phyloP scores from a whole-genome alignment of 805 yeast species.

The Komagataella mondaviorum region DNA sequence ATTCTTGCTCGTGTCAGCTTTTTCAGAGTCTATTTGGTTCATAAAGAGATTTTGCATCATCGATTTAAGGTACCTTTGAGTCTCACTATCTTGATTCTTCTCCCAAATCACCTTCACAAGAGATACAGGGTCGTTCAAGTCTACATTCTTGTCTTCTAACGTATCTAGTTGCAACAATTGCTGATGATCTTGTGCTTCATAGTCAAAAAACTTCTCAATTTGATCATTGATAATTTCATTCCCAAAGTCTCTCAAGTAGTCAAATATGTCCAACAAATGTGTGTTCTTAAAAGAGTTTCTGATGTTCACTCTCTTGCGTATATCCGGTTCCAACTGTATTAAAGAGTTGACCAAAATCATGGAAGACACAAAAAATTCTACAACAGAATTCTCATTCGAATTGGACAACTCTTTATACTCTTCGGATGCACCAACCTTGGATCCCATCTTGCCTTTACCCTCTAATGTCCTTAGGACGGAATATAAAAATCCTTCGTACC shows the following conservation, averaged over 20 bases:
- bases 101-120: conserved; percentile 46
- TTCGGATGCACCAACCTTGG: conserved; percentile 84
- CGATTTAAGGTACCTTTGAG: conserved; percentile 44
- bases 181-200: conserved; percentile 27
- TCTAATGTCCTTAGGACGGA: conserved; percentile 14
- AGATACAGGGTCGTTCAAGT: conserved; percentile 63
- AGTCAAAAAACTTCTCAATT: conserved; percentile 22
- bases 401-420: conserved; percentile 49
- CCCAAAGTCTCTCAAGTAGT: conserved; percentile 22
- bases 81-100: conserved; percentile 41
- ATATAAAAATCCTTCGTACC: conserved; percentile 22
- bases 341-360: conserved; percentile 36
- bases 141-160: conserved; percentile 28
- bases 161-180: conserved; percentile 23
- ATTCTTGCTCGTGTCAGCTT: conserved; percentile 23
- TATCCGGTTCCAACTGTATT: conserved; percentile 21
- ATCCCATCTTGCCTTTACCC: conserved; percentile 84
- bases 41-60: conserved; percentile 54
- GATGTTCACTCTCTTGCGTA: conserved; percentile 30
- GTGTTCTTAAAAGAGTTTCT: conserved; percentile 30
- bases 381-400: conserved; percentile 45
- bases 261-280: conserved; percentile 23
- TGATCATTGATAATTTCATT: conserved; percentile 29
- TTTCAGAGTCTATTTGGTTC: conserved; percentile 31
- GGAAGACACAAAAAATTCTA: conserved; percentile 38